A percentile compares a stretch with the other conserved stretches of the same genome.
These are phyloP conservation scores for Rhypophila decipiens DNA, from an alignment of 495 filamentous ascomycete genomes.

Conservation along the genomic window DNA sequence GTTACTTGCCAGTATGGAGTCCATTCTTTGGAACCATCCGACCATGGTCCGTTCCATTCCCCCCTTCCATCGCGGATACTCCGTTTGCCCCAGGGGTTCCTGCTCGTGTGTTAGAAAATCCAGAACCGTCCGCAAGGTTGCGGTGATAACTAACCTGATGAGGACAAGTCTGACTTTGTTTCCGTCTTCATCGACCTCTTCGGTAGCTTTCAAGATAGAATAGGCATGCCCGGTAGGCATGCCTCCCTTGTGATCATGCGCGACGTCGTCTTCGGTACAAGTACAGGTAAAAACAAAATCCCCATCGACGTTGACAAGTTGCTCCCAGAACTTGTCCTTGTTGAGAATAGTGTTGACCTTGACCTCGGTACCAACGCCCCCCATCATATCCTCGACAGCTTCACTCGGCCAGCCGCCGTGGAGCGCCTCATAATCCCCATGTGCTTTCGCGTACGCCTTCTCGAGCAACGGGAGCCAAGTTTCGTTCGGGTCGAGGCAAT, in stretches of 20 bases:
- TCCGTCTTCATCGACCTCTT: constrained; percentile 53
- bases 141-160: constrained; percentile 24
- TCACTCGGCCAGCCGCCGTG: constrained; percentile 71
- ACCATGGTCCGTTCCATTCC: constrained; percentile 68
- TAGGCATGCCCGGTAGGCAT: constrained; percentile 67
- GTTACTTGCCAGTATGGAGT: constrained; percentile 52
- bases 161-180: constrained; percentile 48
- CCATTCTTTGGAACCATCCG: constrained; percentile 66
- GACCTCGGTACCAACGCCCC: constrained; percentile 52
- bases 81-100: constrained; percentile 62
- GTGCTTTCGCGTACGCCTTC: constrained; percentile 78
- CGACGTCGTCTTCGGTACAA: constrained; percentile 9
- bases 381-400: constrained; percentile 73
- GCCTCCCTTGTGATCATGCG: constrained; percentile 43
- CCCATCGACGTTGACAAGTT: constrained; percentile 50
- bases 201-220: constrained; percentile 63
- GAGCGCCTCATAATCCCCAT: constrained; percentile 52
- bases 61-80: constrained; percentile 30
- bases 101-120: background rate
- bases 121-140: background rate
- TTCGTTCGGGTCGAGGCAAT: constrained; percentile 66
- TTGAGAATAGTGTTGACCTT: constrained; percentile 59
- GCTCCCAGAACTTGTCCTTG: constrained; percentile 66
- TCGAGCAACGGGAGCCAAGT: constrained; percentile 78
- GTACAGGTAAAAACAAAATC: constrained; percentile 23